phyloP scores from a whole-genome alignment of 345 rosid species.

The Aquilaria sinensis region DNA sequence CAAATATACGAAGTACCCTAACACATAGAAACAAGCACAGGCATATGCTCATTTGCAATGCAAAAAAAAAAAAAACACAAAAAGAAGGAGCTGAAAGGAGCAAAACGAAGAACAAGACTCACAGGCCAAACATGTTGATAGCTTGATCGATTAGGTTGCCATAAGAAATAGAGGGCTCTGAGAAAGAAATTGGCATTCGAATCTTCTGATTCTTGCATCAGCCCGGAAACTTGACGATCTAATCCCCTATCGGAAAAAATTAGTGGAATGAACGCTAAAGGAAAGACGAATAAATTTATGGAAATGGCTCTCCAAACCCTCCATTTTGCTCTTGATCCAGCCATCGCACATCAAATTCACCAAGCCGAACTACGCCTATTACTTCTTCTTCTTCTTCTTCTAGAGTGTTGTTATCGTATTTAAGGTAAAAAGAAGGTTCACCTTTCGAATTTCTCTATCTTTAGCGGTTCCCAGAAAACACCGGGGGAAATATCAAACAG shows the following conservation, averaged over 20 bases:
- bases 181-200: constrained; percentile 18
- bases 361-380: no score
- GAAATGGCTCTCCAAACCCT: constrained; percentile 28
- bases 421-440: no score
- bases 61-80: not conserved
- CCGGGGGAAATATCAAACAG: no score
- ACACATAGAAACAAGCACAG: not conserved
- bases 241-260: constrained; percentile 54
- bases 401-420: no score
- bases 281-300: constrained; percentile 23
- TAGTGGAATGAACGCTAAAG: constrained; percentile 32
- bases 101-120: constrained; percentile 10
- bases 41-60: not conserved
- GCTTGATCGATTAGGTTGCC: constrained; percentile 38
- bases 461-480: no score
- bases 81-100: not conserved
- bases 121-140: constrained; percentile 81
- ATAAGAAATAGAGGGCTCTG: constrained; percentile 29
- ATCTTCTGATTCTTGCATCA: constrained; percentile 13
- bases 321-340: constrained; percentile 33
- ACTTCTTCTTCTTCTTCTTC: no score
- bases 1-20: not conserved
- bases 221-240: constrained; percentile 17
- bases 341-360: constrained; percentile 21
- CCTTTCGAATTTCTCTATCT: no score